Conservation (phyloP, 2,329 filamentous ascomycete genomes). For the Coniella vitis region DNA sequence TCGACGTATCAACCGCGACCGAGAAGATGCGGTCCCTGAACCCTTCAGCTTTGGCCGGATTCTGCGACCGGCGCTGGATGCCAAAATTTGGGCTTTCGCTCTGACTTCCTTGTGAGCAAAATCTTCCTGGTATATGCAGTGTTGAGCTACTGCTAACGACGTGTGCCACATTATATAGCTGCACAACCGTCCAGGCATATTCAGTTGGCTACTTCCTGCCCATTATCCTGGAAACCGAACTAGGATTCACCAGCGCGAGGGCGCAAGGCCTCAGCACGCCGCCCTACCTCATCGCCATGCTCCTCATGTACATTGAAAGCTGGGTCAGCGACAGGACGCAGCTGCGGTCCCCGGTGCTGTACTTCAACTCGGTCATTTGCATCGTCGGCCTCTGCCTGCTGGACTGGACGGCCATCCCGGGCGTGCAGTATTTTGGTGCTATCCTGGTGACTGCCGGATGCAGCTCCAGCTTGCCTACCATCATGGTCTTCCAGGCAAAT, state of each 20-base stretch:
- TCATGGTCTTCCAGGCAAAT: slow-evolving; percentile 77
- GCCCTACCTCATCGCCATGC: slow-evolving; percentile 58
- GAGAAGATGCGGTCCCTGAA: slow-evolving; percentile 49
- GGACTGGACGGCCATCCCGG: slow-evolving; percentile 53
- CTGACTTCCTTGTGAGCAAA: slow-evolving; percentile 49
- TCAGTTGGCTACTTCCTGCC: slow-evolving; percentile 74
- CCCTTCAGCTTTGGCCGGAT: slow-evolving; percentile 43
- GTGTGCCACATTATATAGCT: not conserved
- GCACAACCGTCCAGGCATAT: slow-evolving; percentile 64
- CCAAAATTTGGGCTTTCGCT: slow-evolving; percentile 56
- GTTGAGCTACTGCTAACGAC: not conserved
- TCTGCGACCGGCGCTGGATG: slow-evolving; percentile 39
- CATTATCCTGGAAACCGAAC: slow-evolving; percentile 57
- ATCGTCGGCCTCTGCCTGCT: slow-evolving; percentile 66
- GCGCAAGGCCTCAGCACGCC: slow-evolving; percentile 68
- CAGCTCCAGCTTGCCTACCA: slow-evolving; percentile 68
- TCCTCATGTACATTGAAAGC: slow-evolving; percentile 53
- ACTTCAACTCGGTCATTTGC: slow-evolving; percentile 58
- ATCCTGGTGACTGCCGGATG: slow-evolving; percentile 69
- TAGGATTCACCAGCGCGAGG: slow-evolving; percentile 57
- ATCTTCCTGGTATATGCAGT: slow-evolving; percentile 31
- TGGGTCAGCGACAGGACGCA: slow-evolving; percentile 62
- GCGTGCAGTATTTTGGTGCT: slow-evolving; percentile 64
- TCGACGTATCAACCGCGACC: slow-evolving; percentile 48
- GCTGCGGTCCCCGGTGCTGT: slow-evolving; percentile 58